Base-by-base conservation (phyloP, 148 eudicot genomes). In the Rhododendron henanense region DNA sequence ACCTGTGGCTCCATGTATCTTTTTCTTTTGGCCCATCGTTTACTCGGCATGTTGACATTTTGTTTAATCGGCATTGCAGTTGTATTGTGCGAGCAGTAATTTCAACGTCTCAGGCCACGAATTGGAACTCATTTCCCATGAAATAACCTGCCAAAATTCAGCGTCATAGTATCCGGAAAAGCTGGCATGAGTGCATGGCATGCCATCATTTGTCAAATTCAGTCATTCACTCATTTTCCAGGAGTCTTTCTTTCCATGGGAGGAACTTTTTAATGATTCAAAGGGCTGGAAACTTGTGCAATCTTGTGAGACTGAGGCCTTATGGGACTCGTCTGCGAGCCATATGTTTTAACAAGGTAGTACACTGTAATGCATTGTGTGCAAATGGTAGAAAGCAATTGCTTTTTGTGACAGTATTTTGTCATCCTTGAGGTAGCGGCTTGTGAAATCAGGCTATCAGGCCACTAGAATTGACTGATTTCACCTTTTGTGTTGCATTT, bases 341-440 rank as follows among this genome's bases (percentile, higher is more conserved):
- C 31, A 7, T 81, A 67, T 59, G 74, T 18, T 80, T 78, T 84
- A 75, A 69, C 1, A 91, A 93, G 98, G 98, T 93, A 91, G 63
- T 74, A 31, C 6, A 11, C 11, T 25, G 2, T 84, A 65, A 39
- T 28, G 14, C 16, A 73, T 75, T 14, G 2, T 39, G 6, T 51
- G 69, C 23, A 53, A 74, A 51, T 84, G 10, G 31, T 4, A 14
- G 28, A 74, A 74, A 39, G 65, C 50, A 35, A 6, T 53, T 74
- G 75, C 65, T 80, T 73, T 67, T 78, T 23, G 51, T 48, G 33
- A 16, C 13, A 9, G 71, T 4, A 25, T 3, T 3, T 45, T 13
- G 23, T 48, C n/a, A 18, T 79, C 44, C 10, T 5, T 21, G 41
- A 28, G 50, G 51, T 59, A 14, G 44, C 25, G 76, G 53, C 48